Conservation (phyloP, 345 rosid genomes). For the Salix dunnii region DNA sequence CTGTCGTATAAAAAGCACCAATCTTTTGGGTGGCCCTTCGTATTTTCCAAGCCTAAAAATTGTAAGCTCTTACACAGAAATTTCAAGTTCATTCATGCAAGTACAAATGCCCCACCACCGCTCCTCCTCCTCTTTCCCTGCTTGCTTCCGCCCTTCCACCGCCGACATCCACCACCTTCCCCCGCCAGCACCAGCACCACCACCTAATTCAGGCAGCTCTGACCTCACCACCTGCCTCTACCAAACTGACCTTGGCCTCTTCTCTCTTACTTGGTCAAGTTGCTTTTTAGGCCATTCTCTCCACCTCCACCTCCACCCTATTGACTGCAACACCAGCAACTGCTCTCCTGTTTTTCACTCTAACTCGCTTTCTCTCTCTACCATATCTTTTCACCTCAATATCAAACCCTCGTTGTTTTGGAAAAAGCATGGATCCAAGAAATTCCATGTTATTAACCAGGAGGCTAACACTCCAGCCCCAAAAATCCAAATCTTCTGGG, state of each 20-base stretch:
- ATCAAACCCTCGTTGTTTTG: constrained; percentile 71
- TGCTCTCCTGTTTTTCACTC: constrained; percentile 45
- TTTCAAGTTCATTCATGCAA: too few species aligned
- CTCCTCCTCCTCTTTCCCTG: constrained; percentile 35
- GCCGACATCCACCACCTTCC: constrained; percentile 8
- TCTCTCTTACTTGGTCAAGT: constrained; percentile 83
- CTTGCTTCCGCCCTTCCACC: constrained; percentile 47
- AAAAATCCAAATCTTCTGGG: constrained; percentile 64
- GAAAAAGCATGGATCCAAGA: constrained; percentile 72
- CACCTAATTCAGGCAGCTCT: constrained; percentile 37
- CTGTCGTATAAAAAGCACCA: neutral
- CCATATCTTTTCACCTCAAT: constrained; percentile 63
- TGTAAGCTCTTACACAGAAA: neutral
- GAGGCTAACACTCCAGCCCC: constrained; percentile 12
- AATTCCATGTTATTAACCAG: constrained; percentile 17
- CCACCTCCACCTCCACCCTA: constrained; percentile 64
- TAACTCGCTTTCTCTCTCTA: constrained; percentile 41
- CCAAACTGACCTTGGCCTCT: constrained; percentile 71
- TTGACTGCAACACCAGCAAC: constrained; percentile 28
- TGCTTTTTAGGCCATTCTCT: constrained; percentile 76
- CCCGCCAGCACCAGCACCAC: constrained; percentile 31
- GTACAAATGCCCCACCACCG: constrained; percentile 47
- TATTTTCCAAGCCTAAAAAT: constrained; percentile 5
- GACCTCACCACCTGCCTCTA: constrained; percentile 66
- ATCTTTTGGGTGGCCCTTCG: neutral